Evolutionary conservation across 2,329 filamentous ascomycete genomes (phyloP).

Genomic region (Neophaeococcomyces mojaviensis): DNA sequence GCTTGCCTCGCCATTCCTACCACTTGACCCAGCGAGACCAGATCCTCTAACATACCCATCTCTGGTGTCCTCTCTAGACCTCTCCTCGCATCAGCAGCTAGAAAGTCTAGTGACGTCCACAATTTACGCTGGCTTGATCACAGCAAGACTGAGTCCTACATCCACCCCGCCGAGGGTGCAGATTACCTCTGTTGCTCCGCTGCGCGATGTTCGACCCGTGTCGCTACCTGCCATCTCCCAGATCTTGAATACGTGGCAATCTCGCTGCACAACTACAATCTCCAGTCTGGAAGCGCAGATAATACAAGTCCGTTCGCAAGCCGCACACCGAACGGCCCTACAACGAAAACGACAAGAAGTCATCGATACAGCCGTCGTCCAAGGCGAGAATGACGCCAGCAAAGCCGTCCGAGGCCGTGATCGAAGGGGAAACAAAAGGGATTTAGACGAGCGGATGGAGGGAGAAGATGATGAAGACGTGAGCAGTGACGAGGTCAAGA

Average conservation of each 20-base stretch:
- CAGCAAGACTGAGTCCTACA: constrained; percentile 81
- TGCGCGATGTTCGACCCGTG: constrained; percentile 75
- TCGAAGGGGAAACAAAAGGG: constrained; percentile 31
- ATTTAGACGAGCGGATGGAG: constrained; percentile 34
- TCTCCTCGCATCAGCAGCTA: constrained; percentile 61
- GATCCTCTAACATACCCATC: constrained; percentile 59
- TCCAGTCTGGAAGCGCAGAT: constrained; percentile 70
- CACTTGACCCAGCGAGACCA: background rate
- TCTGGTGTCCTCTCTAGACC: constrained; percentile 59
- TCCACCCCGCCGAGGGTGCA: constrained; percentile 66
- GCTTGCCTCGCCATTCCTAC: constrained; percentile 49
- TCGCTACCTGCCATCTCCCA: constrained; percentile 61
- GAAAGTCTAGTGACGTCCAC: constrained; percentile 81
- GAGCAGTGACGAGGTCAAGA: constrained; percentile 19
- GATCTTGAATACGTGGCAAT: constrained; percentile 66
- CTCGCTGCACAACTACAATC: constrained; percentile 68
- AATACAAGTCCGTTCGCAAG: constrained; percentile 53
- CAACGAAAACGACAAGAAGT: constrained; percentile 42
- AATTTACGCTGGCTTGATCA: constrained; percentile 77
- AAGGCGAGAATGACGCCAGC: constrained; percentile 19
- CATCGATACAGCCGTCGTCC: constrained; percentile 45
- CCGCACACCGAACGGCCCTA: constrained; percentile 47
- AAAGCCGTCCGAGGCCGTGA: constrained; percentile 8
- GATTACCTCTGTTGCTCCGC: constrained; percentile 71
- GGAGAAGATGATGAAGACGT: constrained; percentile 27